Evolutionary conservation across 2,329 filamentous ascomycete genomes (phyloP), one percentile per base, ranked within the genome.

Genomic region (Colletotrichum acutatum): DNA sequence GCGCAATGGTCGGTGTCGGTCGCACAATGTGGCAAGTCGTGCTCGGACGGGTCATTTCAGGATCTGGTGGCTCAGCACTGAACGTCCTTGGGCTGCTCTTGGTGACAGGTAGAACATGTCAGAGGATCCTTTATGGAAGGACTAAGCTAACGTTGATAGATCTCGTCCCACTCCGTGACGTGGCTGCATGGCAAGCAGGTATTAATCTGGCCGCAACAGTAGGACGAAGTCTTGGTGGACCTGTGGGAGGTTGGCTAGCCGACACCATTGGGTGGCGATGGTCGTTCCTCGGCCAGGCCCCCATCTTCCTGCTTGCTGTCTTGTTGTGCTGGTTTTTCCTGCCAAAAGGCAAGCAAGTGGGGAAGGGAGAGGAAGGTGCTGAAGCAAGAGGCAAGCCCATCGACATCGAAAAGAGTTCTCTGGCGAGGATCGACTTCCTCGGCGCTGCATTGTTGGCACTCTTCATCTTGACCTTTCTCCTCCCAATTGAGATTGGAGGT

Each of bases 251-350:
- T 1, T 86, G 88, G 53, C 86, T 94, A 12, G 90, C 90, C 24
- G 90, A 93, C 75, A 84, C 82, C 1, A 84, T 94, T 30, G 91
- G 92, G 11, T 94, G 92, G 92, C 85, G 92, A 24, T 92, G 89
- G 87, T 91, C 89, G 71, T 93, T 93, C 71, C 77, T 91, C 3
- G 82, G 90, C 1, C 91, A 93, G 77, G 87, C 90, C 0, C 91
- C 91, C 0, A 79, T 92, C 0, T 91, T 89, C 0, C 72, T 86
- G 1, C 77, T 88, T 16, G 90, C 89, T 0, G 82, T 92, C 0
- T 34, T 86, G 0, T 80, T 90, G 14, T 90, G 89, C 0, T 84
- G 84, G 63, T 74, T 89, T 2, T 88, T 90, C 1, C 82, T 92
- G 59, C 81, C 84, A 56, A 84, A 89, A 11, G 61, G 26, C 8